Percentiles rank a stretch among this genome's conserved stretches.
Conservation (phyloP, 163 green algal genomes). For the Chlamydomonas reinhardtii region DNA sequence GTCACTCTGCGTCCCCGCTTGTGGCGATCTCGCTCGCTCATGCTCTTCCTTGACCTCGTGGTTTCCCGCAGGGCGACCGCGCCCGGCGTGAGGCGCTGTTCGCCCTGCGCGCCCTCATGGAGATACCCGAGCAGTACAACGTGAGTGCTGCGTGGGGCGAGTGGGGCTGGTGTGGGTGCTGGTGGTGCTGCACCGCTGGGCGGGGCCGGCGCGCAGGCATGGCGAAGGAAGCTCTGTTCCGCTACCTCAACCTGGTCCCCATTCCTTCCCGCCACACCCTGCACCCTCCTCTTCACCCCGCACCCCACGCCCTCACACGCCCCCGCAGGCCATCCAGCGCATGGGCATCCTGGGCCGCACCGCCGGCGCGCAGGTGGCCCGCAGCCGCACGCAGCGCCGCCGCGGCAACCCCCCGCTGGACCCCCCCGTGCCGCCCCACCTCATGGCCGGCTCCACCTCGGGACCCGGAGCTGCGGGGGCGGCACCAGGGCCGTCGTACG, state of each 20-base stretch:
- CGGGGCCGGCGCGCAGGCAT: too few relatives aligned
- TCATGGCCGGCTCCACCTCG: not conserved
- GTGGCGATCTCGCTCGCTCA: too few relatives aligned
- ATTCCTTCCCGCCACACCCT: too few relatives aligned
- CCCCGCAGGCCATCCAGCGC: constrained; percentile 46
- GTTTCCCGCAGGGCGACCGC: not conserved
- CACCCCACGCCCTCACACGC: not conserved
- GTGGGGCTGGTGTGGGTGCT: too few relatives aligned
- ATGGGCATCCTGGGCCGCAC: constrained; percentile 1
- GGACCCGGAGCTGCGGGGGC: too few relatives aligned
- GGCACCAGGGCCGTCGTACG: too few relatives aligned
- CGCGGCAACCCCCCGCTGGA: not conserved
- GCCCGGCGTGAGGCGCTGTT: constrained; percentile 64
- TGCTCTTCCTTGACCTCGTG: too few relatives aligned
- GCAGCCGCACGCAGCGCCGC: not conserved
- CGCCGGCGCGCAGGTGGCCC: not conserved
- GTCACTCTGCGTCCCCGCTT: too few relatives aligned
- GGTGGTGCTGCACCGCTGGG: too few relatives aligned
- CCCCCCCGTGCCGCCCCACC: constrained; percentile 22
- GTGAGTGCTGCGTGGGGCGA: constrained; percentile 11
- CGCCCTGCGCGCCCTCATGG: constrained; percentile 72
- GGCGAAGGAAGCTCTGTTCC: too few relatives aligned
- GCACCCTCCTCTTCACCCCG: not conserved
- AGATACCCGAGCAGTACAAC: constrained; percentile 81
- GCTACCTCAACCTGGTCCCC: too few relatives aligned